Conservation (phyloP, 179 eudicot genomes). For the Spergularia azorica region DNA sequence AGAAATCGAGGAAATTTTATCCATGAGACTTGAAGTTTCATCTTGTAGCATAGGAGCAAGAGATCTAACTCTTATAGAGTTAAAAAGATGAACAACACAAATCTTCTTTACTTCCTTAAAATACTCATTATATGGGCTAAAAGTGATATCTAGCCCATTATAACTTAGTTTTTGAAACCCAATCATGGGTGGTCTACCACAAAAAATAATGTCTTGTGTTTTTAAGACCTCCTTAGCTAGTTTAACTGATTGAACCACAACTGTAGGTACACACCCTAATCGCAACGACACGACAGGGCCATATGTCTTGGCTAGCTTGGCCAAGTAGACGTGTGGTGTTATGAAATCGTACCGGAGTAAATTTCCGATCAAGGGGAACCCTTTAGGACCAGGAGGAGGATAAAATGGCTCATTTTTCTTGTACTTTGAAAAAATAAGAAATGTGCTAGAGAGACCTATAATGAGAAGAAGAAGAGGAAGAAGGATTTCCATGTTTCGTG, state of each 20-base stretch:
- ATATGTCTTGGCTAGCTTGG: conserved; percentile 22
- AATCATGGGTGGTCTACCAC: conserved; percentile 11
- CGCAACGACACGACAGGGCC: conserved; percentile 28
- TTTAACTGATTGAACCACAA: conserved; percentile 25
- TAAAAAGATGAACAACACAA: conserved; percentile 24
- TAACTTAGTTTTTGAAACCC: conserved; percentile 20
- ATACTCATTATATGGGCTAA: conserved; percentile 24
- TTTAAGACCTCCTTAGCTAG: conserved; percentile 19
- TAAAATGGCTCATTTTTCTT: too few species aligned
- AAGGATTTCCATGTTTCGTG: too few species aligned
- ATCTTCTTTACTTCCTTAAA: conserved; percentile 22
- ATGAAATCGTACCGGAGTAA: conserved; percentile 24
- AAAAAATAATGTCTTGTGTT: conserved; percentile 27
- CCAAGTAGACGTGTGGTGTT: conserved; percentile 14
- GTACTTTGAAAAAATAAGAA: too few species aligned
- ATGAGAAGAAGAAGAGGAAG: too few species aligned
- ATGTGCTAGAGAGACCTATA: too few species aligned
- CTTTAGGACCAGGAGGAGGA: conserved; percentile 35
- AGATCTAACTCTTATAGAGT: conserved; percentile 23
- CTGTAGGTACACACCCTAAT: conserved; percentile 8
- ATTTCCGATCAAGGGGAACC: conserved; percentile 34
- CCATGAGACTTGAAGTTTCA: conserved; percentile 23
- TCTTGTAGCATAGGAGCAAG: conserved; percentile 26
- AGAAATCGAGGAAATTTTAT: background rate
- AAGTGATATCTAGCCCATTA: conserved; percentile 24